Evolutionary conservation across 2,329 filamentous ascomycete species (phyloP).

Genomic region (Penicillium sclerotigenum): DNA sequence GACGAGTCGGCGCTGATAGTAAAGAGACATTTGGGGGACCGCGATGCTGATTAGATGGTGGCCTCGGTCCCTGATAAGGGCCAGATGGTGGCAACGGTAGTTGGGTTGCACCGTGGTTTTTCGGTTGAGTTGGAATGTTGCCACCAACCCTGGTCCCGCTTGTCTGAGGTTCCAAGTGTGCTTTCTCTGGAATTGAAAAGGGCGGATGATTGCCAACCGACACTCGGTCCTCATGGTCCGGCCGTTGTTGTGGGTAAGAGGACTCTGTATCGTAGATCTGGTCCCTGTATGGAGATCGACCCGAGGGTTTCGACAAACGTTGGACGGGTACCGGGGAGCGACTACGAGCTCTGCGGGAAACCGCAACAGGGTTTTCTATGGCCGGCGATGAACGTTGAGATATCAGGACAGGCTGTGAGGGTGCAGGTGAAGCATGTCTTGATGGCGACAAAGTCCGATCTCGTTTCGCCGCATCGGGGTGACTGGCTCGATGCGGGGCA

Average conservation of each 20-base stretch:
- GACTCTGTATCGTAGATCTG: neutral
- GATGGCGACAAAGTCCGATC: constrained; percentile 52
- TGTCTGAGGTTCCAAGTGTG: constrained; percentile 17
- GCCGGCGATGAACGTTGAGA: constrained; percentile 62
- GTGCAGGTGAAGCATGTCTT: constrained; percentile 41
- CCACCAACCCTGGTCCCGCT: constrained; percentile 15
- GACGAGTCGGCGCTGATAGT: constrained; percentile 48
- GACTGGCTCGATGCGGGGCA: constrained; percentile 49
- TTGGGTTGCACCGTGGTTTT: constrained; percentile 24
- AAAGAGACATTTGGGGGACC: constrained; percentile 38
- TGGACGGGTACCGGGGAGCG: constrained; percentile 25
- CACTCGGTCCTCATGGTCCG: neutral
- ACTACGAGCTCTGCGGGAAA: constrained; percentile 33
- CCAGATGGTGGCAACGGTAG: constrained; percentile 40
- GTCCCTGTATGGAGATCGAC: constrained; percentile 20
- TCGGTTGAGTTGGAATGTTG: constrained; percentile 34
- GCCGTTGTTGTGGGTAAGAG: neutral
- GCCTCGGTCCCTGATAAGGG: constrained; percentile 37
- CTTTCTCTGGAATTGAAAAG: neutral
- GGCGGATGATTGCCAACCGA: neutral
- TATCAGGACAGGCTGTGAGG: constrained; percentile 53
- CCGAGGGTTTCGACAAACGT: constrained; percentile 19
- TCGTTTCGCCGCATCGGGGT: constrained; percentile 45
- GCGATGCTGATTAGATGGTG: constrained; percentile 37
- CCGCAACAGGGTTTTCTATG: constrained; percentile 50